Evolutionary conservation across 768 basidiomycete genomes (phyloP).

Genomic region (Suillus plorans): DNA sequence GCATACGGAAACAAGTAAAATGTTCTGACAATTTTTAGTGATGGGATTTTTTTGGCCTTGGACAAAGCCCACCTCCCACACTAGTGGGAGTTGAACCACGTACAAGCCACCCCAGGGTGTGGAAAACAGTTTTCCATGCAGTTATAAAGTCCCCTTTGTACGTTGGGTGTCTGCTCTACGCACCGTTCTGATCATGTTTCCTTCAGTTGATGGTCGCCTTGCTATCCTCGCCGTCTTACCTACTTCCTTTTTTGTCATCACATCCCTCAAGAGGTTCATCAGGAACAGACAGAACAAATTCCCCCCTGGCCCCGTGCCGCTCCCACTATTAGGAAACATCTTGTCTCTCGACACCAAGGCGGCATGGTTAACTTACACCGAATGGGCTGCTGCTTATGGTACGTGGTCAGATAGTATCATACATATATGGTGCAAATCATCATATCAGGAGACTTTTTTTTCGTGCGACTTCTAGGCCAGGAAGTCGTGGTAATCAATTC

Average conservation of each 20-base stretch:
- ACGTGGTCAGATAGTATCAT: neutral
- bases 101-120: neutral
- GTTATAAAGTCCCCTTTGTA: neutral
- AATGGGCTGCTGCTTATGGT: constrained; percentile 6
- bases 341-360: constrained; percentile 1
- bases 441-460: neutral
- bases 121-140: neutral
- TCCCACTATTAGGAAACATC: constrained; percentile 6
- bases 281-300: neutral
- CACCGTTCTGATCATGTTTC: neutral
- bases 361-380: constrained; percentile 4
- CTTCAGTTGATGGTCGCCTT: too few relatives aligned
- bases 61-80: too few relatives aligned
- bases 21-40: too few relatives aligned
- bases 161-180: neutral
- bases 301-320: constrained; percentile 5
- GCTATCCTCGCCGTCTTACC: neutral
- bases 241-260: neutral
- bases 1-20: too few relatives aligned
- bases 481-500: constrained; percentile 1
- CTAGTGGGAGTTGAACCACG: neutral
- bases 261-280: neutral
- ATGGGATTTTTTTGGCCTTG: too few relatives aligned
- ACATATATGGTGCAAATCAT: neutral
- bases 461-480: constrained; percentile 1